These are phyloP conservation scores for Lenzites betulinus DNA, from an alignment of 768 basidiomycete genomes.

Conservation along the genomic window DNA sequence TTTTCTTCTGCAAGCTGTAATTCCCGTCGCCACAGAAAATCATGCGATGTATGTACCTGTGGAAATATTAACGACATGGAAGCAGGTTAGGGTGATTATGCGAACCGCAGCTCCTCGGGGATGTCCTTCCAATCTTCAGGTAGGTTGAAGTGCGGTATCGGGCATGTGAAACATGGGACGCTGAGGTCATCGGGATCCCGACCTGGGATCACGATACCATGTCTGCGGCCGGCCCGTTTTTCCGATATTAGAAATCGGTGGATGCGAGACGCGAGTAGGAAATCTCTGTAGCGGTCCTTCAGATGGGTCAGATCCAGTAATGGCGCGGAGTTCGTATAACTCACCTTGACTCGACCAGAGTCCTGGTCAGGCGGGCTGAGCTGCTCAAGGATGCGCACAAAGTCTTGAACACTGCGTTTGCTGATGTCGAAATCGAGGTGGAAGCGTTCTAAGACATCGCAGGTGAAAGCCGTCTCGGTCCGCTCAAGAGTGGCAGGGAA, in stretches of 20 bases:
- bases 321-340: too few species aligned
- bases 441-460: too few species aligned
- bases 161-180: background rate
- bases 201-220: background rate
- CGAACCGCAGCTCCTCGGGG: background rate
- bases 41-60: background rate
- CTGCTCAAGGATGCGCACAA: too few species aligned
- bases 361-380: too few species aligned
- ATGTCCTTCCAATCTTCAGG: background rate
- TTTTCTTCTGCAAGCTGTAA: background rate
- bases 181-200: background rate
- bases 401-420: too few species aligned
- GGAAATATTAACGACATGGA: background rate
- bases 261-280: background rate
- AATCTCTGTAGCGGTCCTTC: background rate
- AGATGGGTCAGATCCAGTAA: background rate
- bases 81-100: background rate
- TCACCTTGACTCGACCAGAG: too few species aligned
- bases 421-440: too few species aligned
- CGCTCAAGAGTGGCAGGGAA: too few species aligned
- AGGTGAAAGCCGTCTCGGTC: too few species aligned
- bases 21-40: background rate
- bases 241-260: background rate
- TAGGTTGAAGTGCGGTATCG: background rate
- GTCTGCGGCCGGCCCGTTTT: background rate